Evolutionary conservation across 2,329 filamentous ascomycete genomes (phyloP).

Genomic region (Aspergillus neotritici): DNA sequence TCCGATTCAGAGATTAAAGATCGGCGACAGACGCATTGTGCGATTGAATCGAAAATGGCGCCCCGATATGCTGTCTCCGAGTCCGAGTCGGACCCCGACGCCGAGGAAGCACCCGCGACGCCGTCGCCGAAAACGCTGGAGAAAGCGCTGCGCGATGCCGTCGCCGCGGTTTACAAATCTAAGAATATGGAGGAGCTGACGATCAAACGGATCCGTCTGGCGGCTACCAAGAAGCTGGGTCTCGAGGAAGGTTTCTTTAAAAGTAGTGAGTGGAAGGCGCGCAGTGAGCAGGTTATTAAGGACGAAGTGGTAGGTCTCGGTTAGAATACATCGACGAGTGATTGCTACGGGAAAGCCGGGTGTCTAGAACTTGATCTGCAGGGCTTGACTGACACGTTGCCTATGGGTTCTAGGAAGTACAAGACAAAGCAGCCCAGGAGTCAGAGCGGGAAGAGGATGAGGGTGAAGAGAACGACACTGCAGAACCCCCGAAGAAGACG

Average conservation of each 20-base stretch:
- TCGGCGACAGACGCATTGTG: background rate
- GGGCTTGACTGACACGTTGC: background rate
- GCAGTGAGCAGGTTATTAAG: slow-evolving; percentile 50
- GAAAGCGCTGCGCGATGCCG: slow-evolving; percentile 34
- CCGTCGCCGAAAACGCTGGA: slow-evolving; percentile 35
- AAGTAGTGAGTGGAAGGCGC: slow-evolving; percentile 48
- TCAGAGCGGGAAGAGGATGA: slow-evolving; percentile 9
- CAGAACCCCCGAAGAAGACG: slow-evolving; percentile 17
- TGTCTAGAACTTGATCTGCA: background rate
- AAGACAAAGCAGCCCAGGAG: slow-evolving; percentile 22
- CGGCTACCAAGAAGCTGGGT: slow-evolving; percentile 48
- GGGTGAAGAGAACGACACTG: slow-evolving; percentile 3
- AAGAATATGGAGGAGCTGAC: slow-evolving; percentile 50
- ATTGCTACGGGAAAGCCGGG: background rate
- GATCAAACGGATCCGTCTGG: slow-evolving; percentile 51
- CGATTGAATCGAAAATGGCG: slow-evolving; percentile 19
- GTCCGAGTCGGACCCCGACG: slow-evolving; percentile 26
- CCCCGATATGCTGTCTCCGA: slow-evolving; percentile 28
- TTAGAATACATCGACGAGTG: background rate
- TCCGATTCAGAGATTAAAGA: background rate
- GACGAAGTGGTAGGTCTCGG: slow-evolving; percentile 44
- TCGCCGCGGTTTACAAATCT: slow-evolving; percentile 30
- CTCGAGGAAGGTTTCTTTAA: slow-evolving; percentile 54
- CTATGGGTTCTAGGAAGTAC: slow-evolving; percentile 23
- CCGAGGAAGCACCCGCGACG: slow-evolving; percentile 13